Percentiles rank a stretch among this genome's conserved stretches.
Conservation (phyloP, 495 filamentous ascomycete genomes). For the Lepraria neglecta region DNA sequence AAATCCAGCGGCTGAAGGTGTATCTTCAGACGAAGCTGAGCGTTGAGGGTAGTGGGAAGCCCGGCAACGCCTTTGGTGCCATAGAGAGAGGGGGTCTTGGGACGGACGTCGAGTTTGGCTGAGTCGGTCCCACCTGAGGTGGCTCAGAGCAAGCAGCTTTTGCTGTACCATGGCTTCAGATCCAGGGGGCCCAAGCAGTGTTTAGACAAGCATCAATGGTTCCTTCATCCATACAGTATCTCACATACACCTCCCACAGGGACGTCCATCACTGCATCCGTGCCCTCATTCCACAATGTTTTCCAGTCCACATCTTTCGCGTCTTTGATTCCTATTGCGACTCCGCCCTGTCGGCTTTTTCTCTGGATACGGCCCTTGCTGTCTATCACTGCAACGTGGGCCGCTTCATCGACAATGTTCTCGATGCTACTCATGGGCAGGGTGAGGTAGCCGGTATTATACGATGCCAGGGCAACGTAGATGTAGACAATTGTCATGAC, state of each 20-base stretch:
- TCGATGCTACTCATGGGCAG: constrained; percentile 73
- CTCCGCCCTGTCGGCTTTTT: constrained; percentile 31
- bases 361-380: constrained; percentile 54
- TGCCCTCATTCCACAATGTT: constrained; percentile 80
- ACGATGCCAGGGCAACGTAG: constrained; percentile 84
- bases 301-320: constrained; percentile 59
- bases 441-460: constrained; percentile 86
- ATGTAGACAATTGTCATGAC: constrained; percentile 88
- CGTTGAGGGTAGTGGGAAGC: too few relatives aligned
- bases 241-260: constrained; percentile 97
- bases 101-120: too few relatives aligned
- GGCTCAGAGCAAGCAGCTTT: not conserved
- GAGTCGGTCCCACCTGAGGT: too few relatives aligned
- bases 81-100: too few relatives aligned
- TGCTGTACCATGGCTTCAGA: not conserved
- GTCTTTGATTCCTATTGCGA: constrained; percentile 12
- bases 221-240: constrained; percentile 48
- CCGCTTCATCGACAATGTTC: constrained; percentile 87
- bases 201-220: not conserved
- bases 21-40: too few relatives aligned
- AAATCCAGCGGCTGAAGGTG: too few relatives aligned
- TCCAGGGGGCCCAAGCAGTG: not conserved
- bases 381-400: constrained; percentile 77
- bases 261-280: constrained; percentile 96
- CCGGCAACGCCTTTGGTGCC: too few relatives aligned